phyloP scores from a whole-genome alignment of 2,329 filamentous ascomycete species.

The Pseudogymnoascus sp. region DNA sequence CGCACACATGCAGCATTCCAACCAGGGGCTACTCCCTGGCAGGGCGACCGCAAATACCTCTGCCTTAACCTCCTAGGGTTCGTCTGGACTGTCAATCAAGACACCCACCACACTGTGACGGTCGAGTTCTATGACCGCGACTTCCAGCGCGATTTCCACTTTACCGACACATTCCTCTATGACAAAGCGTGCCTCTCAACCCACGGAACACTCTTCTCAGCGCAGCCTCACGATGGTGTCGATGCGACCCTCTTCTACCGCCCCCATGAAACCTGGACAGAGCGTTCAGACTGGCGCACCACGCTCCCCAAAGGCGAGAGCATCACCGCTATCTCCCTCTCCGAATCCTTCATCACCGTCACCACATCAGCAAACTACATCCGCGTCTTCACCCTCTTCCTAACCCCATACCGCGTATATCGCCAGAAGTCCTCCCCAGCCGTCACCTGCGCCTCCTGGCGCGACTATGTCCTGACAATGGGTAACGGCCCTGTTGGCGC shows the following conservation, averaged over 20 bases:
- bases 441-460: slow-evolving; percentile 88
- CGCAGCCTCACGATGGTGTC: slow-evolving; percentile 55
- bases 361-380: slow-evolving; percentile 84
- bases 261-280: slow-evolving; percentile 94
- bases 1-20: slow-evolving; percentile 80
- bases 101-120: slow-evolving; percentile 85
- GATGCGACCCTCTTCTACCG: slow-evolving; percentile 89
- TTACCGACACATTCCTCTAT: slow-evolving; percentile 91
- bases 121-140: slow-evolving; percentile 97
- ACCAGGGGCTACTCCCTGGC: slow-evolving; percentile 90
- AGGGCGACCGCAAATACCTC: slow-evolving; percentile 85
- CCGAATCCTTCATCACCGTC: slow-evolving; percentile 83
- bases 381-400: slow-evolving; percentile 86
- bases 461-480: slow-evolving; percentile 92
- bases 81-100: slow-evolving; percentile 95
- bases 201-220: slow-evolving; percentile 77
- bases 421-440: slow-evolving; percentile 83
- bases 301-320: slow-evolving; percentile 80
- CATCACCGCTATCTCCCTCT: slow-evolving; percentile 80
- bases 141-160: slow-evolving; percentile 88
- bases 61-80: slow-evolving; percentile 90
- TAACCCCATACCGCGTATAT: slow-evolving; percentile 81
- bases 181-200: slow-evolving; percentile 92
- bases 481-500: slow-evolving; percentile 81
- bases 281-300: slow-evolving; percentile 82